Base-by-base conservation (phyloP, 2,329 filamentous ascomycete species). In the Colletotrichum higginsianum region DNA sequence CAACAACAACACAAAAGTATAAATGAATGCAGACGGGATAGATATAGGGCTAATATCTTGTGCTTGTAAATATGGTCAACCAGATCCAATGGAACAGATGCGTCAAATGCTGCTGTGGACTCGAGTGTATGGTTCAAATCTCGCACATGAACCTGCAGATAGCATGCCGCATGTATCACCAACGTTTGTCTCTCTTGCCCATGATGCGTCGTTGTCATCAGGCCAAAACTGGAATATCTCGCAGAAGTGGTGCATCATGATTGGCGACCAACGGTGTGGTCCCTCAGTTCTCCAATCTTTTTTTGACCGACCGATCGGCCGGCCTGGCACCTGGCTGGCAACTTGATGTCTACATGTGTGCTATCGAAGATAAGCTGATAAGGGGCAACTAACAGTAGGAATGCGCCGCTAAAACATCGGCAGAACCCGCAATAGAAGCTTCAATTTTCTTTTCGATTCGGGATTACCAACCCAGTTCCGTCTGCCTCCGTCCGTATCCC, bases 361-460 rank as follows among this genome's bases (percentile, higher is more conserved):
- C 26, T 38, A 11, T 38, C 8, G 8, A 9, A 9, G 35, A 38
- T 38, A 55, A 47, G 18, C 56, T 50, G 38, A 47, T 60, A 35
- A 38, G n/a, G 30, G 38, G 18, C 15, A 23, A 21, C 46, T 26
- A 1, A 21, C 11, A 21, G 46, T 21, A 16, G 35, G 30, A 62
- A 62, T 72, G 72, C 70, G 72, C 72, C 72, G 72, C 66, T 42
- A 71, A 74, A 74, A 74, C 62, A 12, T 50, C 72, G 72, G 72
- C 57, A 44, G 46, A 69, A 64, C 65, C 53, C 58, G 58, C 30
- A 53, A 38, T 69, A 40, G 58, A 64, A 69, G 69, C 69, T 72
- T 72, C 63, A 73, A 71, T 74, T 74, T 74, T 74, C 71, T 73
- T 71, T 58, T 26, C 52, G n/a, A 42, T 42, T 63, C 50, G 47